Percentiles rank a stretch among this genome's conserved stretches.
These are phyloP conservation scores for Globisporangium orthogonon DNA, from an alignment of 352 stramenopile genomes.

Conservation along the genomic window DNA sequence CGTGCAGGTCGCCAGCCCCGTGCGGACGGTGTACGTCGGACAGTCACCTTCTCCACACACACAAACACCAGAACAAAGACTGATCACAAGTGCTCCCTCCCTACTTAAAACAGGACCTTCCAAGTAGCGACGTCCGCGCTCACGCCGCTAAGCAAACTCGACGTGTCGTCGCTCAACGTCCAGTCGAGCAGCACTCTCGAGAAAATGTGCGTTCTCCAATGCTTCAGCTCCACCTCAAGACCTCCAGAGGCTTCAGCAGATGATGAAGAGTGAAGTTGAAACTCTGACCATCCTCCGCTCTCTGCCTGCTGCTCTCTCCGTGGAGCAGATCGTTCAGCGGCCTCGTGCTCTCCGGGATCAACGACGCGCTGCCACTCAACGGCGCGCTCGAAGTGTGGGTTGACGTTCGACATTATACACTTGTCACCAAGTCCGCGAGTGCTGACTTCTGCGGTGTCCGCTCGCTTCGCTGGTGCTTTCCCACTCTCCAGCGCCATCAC, in stretches of 20 bases:
- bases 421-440: background rate
- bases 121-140: constrained; percentile 21
- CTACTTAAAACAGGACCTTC: constrained; percentile 27
- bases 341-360: constrained; percentile 35
- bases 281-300: background rate
- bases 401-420: background rate
- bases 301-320: background rate
- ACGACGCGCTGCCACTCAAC: constrained; percentile 49
- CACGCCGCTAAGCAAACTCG: constrained; percentile 34
- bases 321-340: constrained; percentile 24
- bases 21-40: constrained; percentile 33
- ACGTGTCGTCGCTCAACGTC: constrained; percentile 68
- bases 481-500: constrained; percentile 39
- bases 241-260: background rate
- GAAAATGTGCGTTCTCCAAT: constrained; percentile 20
- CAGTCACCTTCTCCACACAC: background rate
- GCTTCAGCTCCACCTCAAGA: too few relatives aligned
- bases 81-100: background rate
- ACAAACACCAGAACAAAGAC: background rate
- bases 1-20: constrained; percentile 41
- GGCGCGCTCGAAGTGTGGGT: constrained; percentile 44
- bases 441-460: background rate
- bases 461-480: background rate
- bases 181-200: constrained; percentile 35
- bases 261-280: too few relatives aligned